Evolutionary conservation across 1,284 basidiomycete genomes (phyloP).

Genomic region (Microstroma glucosiphilum): DNA sequence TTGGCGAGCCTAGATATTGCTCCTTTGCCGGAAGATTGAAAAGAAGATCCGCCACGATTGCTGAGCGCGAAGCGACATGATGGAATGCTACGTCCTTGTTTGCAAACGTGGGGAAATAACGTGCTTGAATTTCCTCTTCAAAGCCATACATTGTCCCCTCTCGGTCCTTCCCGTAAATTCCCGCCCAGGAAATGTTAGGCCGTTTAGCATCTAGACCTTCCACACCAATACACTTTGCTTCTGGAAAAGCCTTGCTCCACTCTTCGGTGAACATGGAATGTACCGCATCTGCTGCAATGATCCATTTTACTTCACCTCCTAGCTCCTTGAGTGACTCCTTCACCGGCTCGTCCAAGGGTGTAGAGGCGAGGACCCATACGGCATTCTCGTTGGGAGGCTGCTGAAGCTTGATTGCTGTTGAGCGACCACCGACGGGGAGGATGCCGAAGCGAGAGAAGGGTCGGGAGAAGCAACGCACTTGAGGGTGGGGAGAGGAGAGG

Average conservation of each 20-base stretch:
- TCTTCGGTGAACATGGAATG: constrained; percentile 54
- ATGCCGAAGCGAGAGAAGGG: constrained; percentile 49
- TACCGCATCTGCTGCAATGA: constrained; percentile 55
- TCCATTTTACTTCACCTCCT: constrained; percentile 62
- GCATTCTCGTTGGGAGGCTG: constrained; percentile 55
- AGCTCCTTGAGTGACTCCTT: constrained; percentile 65
- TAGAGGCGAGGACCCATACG: constrained; percentile 80
- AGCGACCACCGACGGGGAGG: constrained; percentile 50
- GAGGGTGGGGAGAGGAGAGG: constrained; percentile 11
- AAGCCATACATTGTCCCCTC: constrained; percentile 28
- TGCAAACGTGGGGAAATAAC: constrained; percentile 69
- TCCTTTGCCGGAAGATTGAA: constrained; percentile 82
- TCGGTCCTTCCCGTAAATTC: constrained; percentile 35
- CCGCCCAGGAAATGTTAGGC: constrained; percentile 52
- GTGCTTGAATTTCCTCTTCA: constrained; percentile 27
- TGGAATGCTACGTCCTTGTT: constrained; percentile 87
- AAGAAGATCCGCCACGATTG: constrained; percentile 80
- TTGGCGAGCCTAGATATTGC: constrained; percentile 55
- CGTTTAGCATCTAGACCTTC: constrained; percentile 52
- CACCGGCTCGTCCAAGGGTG: constrained; percentile 64
- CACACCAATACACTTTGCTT: constrained; percentile 53
- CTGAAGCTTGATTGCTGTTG: constrained; percentile 69
- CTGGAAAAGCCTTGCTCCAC: constrained; percentile 31
- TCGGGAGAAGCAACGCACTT: constrained; percentile 44
- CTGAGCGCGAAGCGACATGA: constrained; percentile 59